Base-by-base conservation (phyloP, 1,284 basidiomycete genomes). In the Mycosarcoma maydis region DNA sequence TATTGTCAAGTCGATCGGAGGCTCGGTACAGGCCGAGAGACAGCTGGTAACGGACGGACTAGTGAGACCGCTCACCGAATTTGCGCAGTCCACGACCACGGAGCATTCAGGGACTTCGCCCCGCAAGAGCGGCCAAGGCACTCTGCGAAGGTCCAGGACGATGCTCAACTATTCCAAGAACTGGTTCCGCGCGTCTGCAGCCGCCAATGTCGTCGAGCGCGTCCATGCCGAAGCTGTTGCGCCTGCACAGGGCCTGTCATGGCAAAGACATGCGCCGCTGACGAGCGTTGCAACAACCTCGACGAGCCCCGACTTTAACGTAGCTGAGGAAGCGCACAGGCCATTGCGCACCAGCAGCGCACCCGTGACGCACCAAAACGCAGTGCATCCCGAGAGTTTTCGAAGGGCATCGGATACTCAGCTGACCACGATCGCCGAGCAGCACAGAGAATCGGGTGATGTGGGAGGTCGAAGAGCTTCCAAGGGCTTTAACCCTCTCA, bases 101-200 rank as follows among this genome's bases (percentile, higher is more conserved):
- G 50, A 48, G 17, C 41, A 11, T 3, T 17, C 47, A 7, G 48
- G 36, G 36, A 8, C 6, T 20, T 39, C 46, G 20, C 38, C 55
- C 13, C 56, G 52, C 20, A 66, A 55, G 42, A 11, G 41, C 19
- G 56, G 52, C 13, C 48, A 32, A 22, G 40, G 46, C 16, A 67
- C 53, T 8, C 36, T 72, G 46, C 57, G 68, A 9, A 52, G 68
- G 30, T 67, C 68, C n/a, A 61, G 40, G 58, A 72, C 68, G 23
- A 72, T 72, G 68, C 58, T 72, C 32, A 47, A 56, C 45, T 58
- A 66, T 23, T 49, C 62, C 16, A 41, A 41, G 26, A 60, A 50
- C 47, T 72, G 68, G 68, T 56, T 72, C 34, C 49, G 58, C 16
- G 58, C 57, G 14, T 61, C 68, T 13, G 36, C 58, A 6, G 48